Base-by-base conservation (phyloP, 371 early-diverging fungal genomes). In the Mucor lusitanicus region DNA sequence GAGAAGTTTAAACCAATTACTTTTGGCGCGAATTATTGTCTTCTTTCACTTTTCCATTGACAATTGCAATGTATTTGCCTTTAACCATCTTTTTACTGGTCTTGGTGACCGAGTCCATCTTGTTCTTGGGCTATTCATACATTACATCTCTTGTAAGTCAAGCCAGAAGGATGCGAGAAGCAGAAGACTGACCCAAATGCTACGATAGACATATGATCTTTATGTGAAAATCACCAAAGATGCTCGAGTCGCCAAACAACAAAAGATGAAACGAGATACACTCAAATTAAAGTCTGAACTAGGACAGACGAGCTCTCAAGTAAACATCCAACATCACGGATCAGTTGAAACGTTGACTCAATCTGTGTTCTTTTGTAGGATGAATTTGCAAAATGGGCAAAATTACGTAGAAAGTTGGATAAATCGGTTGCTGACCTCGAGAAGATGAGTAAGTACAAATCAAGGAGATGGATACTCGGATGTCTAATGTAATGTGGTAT, bases 341-440 rank as follows among this genome's bases (percentile, higher is more conserved):
- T 23, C 15, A 15, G 5, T 28, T 7, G 17, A 19, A 56, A 59
- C 8, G n/a, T 25, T 33, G 42, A 46, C 23, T 55, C 6, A 37
- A 54, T 19, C 37, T 68, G 21, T 39, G 27, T 42, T 35, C 59
- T 33, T 6, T 35, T n/a, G 60, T 68, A 91, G 88, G 95, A 96
- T 76, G 91, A 96, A 76, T 97, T 97, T 87, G 94, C 97, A 19
- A 92, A 91, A 75, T 97, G 97, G 97, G 97, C 97, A 46, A 95
- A 94, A 79, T 78, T 95, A 73, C 85, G 95, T 48, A 85, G 97
- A 73, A 85, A 87, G 66, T 84, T 94, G 63, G 97, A 96, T 76
- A 89, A 87, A 58, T 77, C 79, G 35, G 76, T 85, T 59, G 83
- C 85, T 15, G 89, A 89, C 57, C 73, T 86, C 25, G 91, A 92